Evolutionary conservation across 2,329 filamentous ascomycete species (phyloP), one percentile per base, ranked within the genome.

Genomic region (Aspergillus eucalypticola): DNA sequence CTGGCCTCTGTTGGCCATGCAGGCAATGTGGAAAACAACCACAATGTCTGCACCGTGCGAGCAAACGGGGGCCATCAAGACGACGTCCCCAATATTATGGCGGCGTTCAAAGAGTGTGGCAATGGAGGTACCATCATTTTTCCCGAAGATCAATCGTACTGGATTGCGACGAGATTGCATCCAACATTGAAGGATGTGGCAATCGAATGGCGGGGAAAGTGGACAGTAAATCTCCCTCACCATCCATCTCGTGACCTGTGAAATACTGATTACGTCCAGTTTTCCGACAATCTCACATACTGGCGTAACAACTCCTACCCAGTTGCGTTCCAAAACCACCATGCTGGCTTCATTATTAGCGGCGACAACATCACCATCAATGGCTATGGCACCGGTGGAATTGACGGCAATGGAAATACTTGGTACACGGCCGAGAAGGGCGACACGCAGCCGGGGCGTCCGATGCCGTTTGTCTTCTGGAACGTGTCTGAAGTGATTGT

Each of bases 391-490:
- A 84, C 79, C 0, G 82, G 83, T n/a, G 80, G 81, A 2, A 84
- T 86, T 52, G 68, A 83, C 58, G 83, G 83, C 5, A 84, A 83
- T 61, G 83, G 84, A 3, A 79, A 86, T 61, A 67, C 75, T 1
- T 86, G 83, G 83, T 86, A 86, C 62, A 78, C 73, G 17, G 79
- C 72, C 8, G 83, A 85, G 68, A 64, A 75, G 25, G 78, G 74
- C 13, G 63, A 69, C 5, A 85, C 82, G 0, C 78, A 77, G 56
- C 78, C 79, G 1, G 83, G 83, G 3, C 72, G 84, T 8, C 83
- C 83, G 0, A 86, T 86, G 83, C 82, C 83, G 0, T 85, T 86
- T 59, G 82, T 85, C 3, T 79, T 84, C 55, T 86, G 83, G 83
- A 86, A 85, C 63, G 80, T 83, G 3, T 80, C 77, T n/a, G 78